phyloP scores from a whole-genome alignment of 1,284 basidiomycete genomes.

The Fistulinella cinereoalba region DNA sequence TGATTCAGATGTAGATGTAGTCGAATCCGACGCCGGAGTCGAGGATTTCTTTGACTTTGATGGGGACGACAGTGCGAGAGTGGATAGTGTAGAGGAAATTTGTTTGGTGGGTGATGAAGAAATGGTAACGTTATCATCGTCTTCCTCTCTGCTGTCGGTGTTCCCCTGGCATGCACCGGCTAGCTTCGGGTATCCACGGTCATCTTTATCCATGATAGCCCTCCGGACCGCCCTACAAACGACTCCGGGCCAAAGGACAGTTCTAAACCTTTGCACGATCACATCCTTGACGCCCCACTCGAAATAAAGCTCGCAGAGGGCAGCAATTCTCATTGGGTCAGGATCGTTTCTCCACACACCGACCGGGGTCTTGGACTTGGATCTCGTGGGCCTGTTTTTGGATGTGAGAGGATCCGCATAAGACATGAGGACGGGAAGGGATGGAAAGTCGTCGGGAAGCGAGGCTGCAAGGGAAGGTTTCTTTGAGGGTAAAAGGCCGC shows the following conservation, averaged over 20 bases:
- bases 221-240: conserved; percentile 65
- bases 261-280: conserved; percentile 76
- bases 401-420: conserved; percentile 78
- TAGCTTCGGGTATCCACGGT: not conserved
- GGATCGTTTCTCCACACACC: conserved; percentile 62
- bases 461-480: conserved; percentile 57
- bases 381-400: conserved; percentile 47
- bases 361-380: conserved; percentile 29
- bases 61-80: conserved; percentile 18
- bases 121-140: not conserved
- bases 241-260: conserved; percentile 69
- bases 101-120: conserved; percentile 19
- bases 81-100: conserved; percentile 16
- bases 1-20: conserved; percentile 1
- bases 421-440: conserved; percentile 64
- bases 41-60: conserved; percentile 6
- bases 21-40: not conserved
- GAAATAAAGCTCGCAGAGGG: conserved; percentile 79
- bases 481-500: conserved; percentile 59
- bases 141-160: conserved; percentile 1
- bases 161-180: conserved; percentile 40
- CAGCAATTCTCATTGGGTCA: conserved; percentile 69
- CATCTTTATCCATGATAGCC: conserved; percentile 40
- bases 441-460: conserved; percentile 63
- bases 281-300: conserved; percentile 84